Evolutionary conservation across 441 rosid genomes (phyloP).

Genomic region (Populus hybrid): DNA sequence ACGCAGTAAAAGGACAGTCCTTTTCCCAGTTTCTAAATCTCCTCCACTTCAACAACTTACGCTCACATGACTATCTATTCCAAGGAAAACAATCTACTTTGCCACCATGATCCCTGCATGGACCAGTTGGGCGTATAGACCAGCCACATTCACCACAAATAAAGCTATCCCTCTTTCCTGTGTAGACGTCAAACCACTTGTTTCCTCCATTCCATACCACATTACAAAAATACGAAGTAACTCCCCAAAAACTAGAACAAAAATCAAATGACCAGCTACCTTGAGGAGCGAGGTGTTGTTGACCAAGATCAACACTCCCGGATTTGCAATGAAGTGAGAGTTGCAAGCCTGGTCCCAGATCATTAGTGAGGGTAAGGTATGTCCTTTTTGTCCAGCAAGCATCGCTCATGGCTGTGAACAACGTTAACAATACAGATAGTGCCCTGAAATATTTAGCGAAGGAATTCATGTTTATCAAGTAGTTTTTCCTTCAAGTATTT

Average conservation of each 20-base stretch:
- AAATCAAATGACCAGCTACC: neutral
- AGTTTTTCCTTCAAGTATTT: neutral
- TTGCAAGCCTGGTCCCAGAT: neutral
- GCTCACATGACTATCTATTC: neutral
- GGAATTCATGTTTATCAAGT: neutral
- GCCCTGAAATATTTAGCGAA: neutral
- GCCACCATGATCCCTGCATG: neutral
- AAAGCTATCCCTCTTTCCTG: neutral
- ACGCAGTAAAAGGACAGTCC: neutral
- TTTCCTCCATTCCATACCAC: neutral
- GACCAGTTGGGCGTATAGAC: neutral
- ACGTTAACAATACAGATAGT: neutral
- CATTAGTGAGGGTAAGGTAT: neutral
- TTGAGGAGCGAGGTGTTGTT: neutral
- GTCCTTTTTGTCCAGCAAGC: neutral
- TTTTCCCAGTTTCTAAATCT: neutral
- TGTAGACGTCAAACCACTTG: neutral
- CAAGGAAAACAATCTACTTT: neutral
- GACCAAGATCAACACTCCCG: neutral
- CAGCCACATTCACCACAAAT: neutral
- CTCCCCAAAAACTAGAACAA: neutral
- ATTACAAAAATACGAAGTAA: neutral
- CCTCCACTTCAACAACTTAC: neutral
- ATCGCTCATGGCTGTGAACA: neutral
- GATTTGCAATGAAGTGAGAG: neutral